These are phyloP conservation scores for Coemansia erecta DNA, from an alignment of 192 early-diverging fungal species.

Conservation along the genomic window DNA sequence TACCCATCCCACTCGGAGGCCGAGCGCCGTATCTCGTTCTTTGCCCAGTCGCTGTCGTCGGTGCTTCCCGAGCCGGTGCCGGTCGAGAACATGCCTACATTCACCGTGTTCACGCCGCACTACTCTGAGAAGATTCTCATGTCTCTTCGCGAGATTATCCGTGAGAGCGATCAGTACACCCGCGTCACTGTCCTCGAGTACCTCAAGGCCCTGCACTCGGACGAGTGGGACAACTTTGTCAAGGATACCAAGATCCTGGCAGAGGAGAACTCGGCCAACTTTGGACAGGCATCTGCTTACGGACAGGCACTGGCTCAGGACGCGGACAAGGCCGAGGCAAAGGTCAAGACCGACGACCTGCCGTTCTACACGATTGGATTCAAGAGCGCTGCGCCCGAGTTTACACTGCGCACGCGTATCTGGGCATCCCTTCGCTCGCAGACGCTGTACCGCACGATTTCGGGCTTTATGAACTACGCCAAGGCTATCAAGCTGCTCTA, in stretches of 20 bases:
- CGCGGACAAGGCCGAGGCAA: slow-evolving; percentile 58
- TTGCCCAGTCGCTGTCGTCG: slow-evolving; percentile 81
- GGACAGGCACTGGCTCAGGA: slow-evolving; percentile 54
- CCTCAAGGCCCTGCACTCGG: slow-evolving; percentile 70
- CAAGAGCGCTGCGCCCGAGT: slow-evolving; percentile 78
- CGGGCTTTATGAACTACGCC: slow-evolving; percentile 85
- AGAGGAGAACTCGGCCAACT: slow-evolving; percentile 61
- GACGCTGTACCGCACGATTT: slow-evolving; percentile 82
- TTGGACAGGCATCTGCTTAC: slow-evolving; percentile 52
- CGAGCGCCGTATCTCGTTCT: slow-evolving; percentile 80
- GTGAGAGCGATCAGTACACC: slow-evolving; percentile 77
- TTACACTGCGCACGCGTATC: slow-evolving; percentile 79
- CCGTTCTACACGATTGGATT: slow-evolving; percentile 82
- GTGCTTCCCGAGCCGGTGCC: slow-evolving; percentile 75
- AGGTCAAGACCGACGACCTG: slow-evolving; percentile 73
- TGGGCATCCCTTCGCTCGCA: slow-evolving; percentile 86
- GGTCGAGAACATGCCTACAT: slow-evolving; percentile 81
- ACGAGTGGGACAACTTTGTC: slow-evolving; percentile 91
- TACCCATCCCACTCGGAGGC: slow-evolving; percentile 75
- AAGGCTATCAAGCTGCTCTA: slow-evolving; percentile 81
- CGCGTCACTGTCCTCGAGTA: slow-evolving; percentile 81
- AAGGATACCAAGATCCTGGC: slow-evolving; percentile 79
- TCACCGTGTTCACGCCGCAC: slow-evolving; percentile 81
- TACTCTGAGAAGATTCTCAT: slow-evolving; percentile 85
- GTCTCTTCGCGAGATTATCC: slow-evolving; percentile 78